Conservation (phyloP, 177 flowering plant genomes). For the Telopea speciosissima region DNA sequence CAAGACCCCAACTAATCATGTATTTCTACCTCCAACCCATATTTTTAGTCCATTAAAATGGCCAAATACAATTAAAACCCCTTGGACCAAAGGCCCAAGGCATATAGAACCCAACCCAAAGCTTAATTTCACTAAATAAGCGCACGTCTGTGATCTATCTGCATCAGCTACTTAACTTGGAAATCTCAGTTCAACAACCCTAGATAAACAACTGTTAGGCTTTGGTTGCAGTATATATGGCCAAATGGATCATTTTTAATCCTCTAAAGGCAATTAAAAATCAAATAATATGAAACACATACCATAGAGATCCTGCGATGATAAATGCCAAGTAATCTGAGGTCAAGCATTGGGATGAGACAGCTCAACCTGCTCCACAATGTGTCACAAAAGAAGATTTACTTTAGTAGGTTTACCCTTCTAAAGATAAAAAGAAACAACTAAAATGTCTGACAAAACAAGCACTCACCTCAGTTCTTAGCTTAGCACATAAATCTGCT, state of each 20-base stretch:
- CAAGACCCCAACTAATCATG: too few species aligned
- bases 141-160: background rate
- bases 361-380: slow-evolving; percentile 58
- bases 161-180: too few species aligned
- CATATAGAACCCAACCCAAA: too few species aligned
- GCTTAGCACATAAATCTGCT: slow-evolving; percentile 59
- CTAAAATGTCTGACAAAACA: background rate
- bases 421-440: background rate
- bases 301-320: slow-evolving; percentile 89
- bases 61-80: too few species aligned
- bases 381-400: background rate
- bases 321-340: slow-evolving; percentile 75
- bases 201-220: background rate
- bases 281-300: background rate
- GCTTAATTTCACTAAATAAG: too few species aligned
- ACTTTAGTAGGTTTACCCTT: too few species aligned
- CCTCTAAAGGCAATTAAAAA: background rate
- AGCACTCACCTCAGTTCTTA: slow-evolving; percentile 55
- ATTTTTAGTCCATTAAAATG: too few species aligned
- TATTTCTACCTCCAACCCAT: too few species aligned
- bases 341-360: slow-evolving; percentile 67
- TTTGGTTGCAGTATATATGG: background rate
- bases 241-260: background rate
- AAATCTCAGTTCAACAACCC: background rate
- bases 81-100: too few species aligned